A percentile compares a stretch with the other conserved stretches of the same genome.
These are phyloP conservation scores for Pogostemon cablin DNA, from an alignment of 257 asterid genomes.

Conservation along the genomic window DNA sequence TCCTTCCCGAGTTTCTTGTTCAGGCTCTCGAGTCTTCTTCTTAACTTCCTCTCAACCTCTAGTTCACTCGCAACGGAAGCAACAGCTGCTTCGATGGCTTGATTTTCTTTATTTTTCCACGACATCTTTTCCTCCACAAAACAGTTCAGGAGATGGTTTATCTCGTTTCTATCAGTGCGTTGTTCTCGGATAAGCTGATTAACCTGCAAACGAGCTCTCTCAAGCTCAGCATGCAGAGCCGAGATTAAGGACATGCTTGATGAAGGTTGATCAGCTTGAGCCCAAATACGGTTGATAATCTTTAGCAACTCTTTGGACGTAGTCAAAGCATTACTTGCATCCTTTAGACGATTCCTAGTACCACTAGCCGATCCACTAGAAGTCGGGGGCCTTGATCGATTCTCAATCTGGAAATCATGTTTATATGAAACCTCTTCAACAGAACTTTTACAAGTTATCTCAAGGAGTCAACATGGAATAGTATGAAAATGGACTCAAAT, in stretches of 20 bases:
- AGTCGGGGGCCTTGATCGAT: conserved; percentile 63
- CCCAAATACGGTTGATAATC: conserved; percentile 75
- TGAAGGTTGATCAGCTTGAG: conserved; percentile 69
- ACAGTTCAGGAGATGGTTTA: conserved; percentile 58
- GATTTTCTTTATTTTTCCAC: conserved; percentile 68
- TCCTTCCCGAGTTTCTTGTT: conserved; percentile 78
- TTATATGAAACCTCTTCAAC: neutral
- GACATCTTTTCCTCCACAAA: conserved; percentile 72
- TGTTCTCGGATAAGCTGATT: conserved; percentile 75
- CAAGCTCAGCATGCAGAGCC: conserved; percentile 89
- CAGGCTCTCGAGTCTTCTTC: conserved; percentile 68
- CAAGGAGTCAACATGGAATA: too few relatives aligned
- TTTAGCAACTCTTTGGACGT: conserved; percentile 84
- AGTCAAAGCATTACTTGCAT: conserved; percentile 71
- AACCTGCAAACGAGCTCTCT: conserved; percentile 79
- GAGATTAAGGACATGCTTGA: conserved; percentile 78
- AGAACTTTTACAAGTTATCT: too few relatives aligned
- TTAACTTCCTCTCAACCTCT: conserved; percentile 70
- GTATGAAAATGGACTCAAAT: neutral
- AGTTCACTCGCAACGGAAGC: conserved; percentile 60
- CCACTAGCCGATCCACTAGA: conserved; percentile 61
- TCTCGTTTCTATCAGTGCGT: conserved; percentile 51
- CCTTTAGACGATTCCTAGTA: conserved; percentile 60
- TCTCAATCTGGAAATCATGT: conserved; percentile 57
- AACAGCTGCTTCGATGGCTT: conserved; percentile 62